Evolutionary conservation across 129 eudicot species (phyloP).

Genomic region (Flaveria bidentis): DNA sequence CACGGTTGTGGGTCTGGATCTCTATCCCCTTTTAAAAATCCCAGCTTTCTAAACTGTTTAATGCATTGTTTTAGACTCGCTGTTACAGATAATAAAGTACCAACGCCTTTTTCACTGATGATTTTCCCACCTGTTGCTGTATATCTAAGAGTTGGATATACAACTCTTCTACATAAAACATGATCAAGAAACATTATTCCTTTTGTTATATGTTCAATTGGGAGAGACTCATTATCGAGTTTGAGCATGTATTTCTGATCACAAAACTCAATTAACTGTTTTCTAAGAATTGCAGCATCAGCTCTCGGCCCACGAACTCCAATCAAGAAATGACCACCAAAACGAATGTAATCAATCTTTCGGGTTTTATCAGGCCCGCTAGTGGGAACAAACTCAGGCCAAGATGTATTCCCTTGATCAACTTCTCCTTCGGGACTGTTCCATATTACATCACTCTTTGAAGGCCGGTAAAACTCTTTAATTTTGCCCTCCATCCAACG

Average conservation of each 20-base stretch:
- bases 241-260: constrained; percentile 61
- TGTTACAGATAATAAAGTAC: constrained; percentile 88
- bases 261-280: constrained; percentile 77
- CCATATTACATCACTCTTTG: constrained; percentile 83
- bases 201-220: constrained; percentile 85
- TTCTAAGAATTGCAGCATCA: constrained; percentile 72
- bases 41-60: constrained; percentile 69
- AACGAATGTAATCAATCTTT: constrained; percentile 81
- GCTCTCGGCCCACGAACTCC: constrained; percentile 98
- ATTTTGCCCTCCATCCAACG: constrained; percentile 80
- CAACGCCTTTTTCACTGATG: constrained; percentile 87
- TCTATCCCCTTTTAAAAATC: constrained; percentile 78
- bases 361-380: constrained; percentile 88
- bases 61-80: constrained; percentile 95
- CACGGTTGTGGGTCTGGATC: constrained; percentile 99
- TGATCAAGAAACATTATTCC: constrained; percentile 95
- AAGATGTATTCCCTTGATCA: constrained; percentile 84
- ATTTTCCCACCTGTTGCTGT: constrained; percentile 94
- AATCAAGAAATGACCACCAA: constrained; percentile 82
- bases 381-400: constrained; percentile 99
- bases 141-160: constrained; percentile 90
- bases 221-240: constrained; percentile 78
- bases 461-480: constrained; percentile 65
- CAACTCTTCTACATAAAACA: constrained; percentile 78
- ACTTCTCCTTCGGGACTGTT: constrained; percentile 63